Evolutionary conservation across 352 stramenopile genomes (phyloP).

Genomic region (Globisporangium spinosum): DNA sequence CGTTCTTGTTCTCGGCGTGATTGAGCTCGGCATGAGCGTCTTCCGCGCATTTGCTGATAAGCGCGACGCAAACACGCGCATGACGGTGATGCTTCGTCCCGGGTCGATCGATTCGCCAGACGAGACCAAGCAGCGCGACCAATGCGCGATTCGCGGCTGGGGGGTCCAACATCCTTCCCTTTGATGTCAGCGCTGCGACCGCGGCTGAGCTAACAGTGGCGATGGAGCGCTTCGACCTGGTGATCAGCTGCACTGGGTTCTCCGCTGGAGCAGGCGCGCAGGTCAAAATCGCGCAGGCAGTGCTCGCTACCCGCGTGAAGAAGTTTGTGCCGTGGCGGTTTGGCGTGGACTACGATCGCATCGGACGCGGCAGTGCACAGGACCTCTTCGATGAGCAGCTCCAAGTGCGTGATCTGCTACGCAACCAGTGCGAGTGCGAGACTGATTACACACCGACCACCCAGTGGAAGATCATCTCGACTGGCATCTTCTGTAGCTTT

Average conservation of each 20-base stretch:
- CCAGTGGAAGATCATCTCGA: conserved; percentile 16
- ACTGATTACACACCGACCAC: neutral
- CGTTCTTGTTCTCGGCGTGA: conserved; percentile 14
- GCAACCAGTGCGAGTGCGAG: neutral
- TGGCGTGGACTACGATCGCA: conserved; percentile 17
- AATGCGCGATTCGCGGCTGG: neutral
- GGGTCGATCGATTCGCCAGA: neutral
- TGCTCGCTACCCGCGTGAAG: conserved; percentile 7
- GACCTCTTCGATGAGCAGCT: conserved; percentile 20
- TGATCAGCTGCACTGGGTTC: conserved; percentile 16
- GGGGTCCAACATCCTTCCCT: neutral
- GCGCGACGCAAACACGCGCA: neutral
- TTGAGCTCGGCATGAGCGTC: conserved; percentile 11
- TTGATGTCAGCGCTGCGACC: neutral
- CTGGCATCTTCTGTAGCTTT: conserved; percentile 17
- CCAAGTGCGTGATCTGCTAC: conserved; percentile 17
- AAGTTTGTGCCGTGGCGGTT: conserved; percentile 19
- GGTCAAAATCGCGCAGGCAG: conserved; percentile 14
- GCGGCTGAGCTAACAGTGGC: conserved; percentile 4
- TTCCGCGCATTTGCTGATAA: conserved; percentile 6
- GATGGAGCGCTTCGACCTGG: conserved; percentile 6
- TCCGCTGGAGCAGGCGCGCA: conserved; percentile 15
- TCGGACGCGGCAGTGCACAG: conserved; percentile 10
- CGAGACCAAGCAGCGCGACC: neutral
- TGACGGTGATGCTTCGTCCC: conserved; percentile 5